Conservation (phyloP, 495 filamentous ascomycete species). For the Tetracladium marchalianum region DNA sequence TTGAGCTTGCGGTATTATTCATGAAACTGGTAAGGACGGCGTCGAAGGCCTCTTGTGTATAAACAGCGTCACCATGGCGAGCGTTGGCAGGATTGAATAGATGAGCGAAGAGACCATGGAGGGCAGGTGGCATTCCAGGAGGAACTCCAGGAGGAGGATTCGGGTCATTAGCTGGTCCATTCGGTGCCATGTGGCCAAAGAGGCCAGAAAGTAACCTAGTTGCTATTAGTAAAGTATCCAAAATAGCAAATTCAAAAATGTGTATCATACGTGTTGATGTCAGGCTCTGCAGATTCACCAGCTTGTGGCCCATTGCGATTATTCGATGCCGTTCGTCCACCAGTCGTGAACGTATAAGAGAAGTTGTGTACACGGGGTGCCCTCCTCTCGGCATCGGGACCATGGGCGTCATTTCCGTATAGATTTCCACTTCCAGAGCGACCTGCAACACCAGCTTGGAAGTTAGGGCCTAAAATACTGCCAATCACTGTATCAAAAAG, state of each 20-base stretch:
- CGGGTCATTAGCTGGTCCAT: slow-evolving; percentile 1
- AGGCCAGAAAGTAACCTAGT: not conserved
- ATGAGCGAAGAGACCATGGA: slow-evolving; percentile 29
- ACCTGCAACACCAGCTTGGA: slow-evolving; percentile 15
- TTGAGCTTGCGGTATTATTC: slow-evolving; percentile 64
- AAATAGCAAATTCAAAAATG: too few species aligned
- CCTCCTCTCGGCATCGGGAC: not conserved
- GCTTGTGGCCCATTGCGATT: slow-evolving; percentile 10
- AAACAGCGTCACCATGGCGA: slow-evolving; percentile 75
- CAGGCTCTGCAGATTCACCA: slow-evolving; percentile 11
- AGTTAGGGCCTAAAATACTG: slow-evolving; percentile 17
- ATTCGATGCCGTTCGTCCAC: slow-evolving; percentile 3
- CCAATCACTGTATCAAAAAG: slow-evolving; percentile 9
- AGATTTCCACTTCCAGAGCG: slow-evolving; percentile 20
- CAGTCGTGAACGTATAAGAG: slow-evolving; percentile 14
- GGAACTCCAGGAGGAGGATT: not conserved
- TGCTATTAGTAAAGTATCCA: not conserved
- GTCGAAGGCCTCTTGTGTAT: slow-evolving; percentile 83
- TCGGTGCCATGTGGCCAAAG: slow-evolving; percentile 8
- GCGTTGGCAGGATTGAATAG: slow-evolving; percentile 48
- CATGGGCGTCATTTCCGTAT: slow-evolving; percentile 4
- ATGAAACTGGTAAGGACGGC: slow-evolving; percentile 79
- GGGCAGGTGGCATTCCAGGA: slow-evolving; percentile 13
- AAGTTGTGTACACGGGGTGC: slow-evolving; percentile 10
- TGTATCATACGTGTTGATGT: slow-evolving; percentile 11